phyloP scores from a whole-genome alignment of 192 early-diverging fungal species.

The Chytriomyces sp. region DNA sequence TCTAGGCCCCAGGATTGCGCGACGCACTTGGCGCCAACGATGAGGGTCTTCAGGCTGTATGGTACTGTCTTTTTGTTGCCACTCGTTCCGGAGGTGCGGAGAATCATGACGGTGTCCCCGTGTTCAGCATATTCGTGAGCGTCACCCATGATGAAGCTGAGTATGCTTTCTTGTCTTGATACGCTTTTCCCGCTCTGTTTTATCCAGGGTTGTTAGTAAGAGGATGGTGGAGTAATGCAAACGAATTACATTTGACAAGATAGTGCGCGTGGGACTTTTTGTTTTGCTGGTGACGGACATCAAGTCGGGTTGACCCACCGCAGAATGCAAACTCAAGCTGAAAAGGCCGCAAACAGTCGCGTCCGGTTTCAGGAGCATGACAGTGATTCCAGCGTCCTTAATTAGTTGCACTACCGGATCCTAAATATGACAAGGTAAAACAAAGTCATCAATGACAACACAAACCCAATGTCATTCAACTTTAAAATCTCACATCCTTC shows the following conservation, averaged over 20 bases:
- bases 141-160: not conserved
- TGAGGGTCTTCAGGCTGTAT: slow-evolving; percentile 18
- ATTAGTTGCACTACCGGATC: not conserved
- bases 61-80: slow-evolving; percentile 50
- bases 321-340: not conserved
- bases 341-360: not conserved
- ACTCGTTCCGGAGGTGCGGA: slow-evolving; percentile 83
- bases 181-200: not conserved
- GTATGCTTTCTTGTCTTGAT: not conserved
- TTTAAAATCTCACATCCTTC: not conserved
- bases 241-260: too few species aligned
- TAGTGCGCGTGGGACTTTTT: too few species aligned
- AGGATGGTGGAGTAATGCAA: not conserved
- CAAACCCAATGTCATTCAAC: not conserved
- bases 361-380: not conserved
- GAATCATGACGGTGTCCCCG: slow-evolving; percentile 44
- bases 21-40: slow-evolving; percentile 31
- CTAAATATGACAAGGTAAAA: not conserved
- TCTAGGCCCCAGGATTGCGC: slow-evolving; percentile 56
- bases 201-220: not conserved
- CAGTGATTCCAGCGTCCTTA: not conserved
- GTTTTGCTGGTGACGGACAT: not conserved
- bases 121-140: not conserved
- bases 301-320: not conserved
- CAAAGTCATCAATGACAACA: not conserved